Evolutionary conservation across 306 rosid species (phyloP), one percentile per base, ranked within the genome.

Genomic region (Prunus fruticosa): DNA sequence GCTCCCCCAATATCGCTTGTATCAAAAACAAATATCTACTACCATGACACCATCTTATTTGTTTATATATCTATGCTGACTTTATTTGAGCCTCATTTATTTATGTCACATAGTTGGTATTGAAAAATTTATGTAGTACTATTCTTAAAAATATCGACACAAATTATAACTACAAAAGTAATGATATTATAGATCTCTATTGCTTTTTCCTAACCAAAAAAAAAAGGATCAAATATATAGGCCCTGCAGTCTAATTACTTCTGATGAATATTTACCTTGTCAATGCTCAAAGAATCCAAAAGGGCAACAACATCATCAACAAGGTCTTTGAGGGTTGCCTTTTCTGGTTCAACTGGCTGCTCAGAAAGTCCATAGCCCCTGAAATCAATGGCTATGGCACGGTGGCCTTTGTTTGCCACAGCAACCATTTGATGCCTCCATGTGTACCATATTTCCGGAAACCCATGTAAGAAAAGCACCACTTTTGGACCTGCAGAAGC

Each of bases 321-420:
- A 23, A 89, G 82, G 56, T 85, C 87, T 56, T 20, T 43, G 38
- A 83, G 16, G 46, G 84, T 83, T 27, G 79, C 90, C 18, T 89
- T 89, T 61, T 82, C 91, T 2, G 86, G 88, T 12, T 89, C 81
- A 0, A 81, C 23, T 11, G 95, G 95, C 65, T 88, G 89, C 15
- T 91, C 85, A 12, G 97, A 89, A 32, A 86, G 93, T 75, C 97
- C 97, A 86, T 88, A 91, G 64, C 97, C 97, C 77, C 95, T 76
- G 75, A 87, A 86, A 76, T 91, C 97, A 11, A 85, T 43, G 75
- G 97, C 89, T 58, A 91, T 81, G 2, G 93, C 95, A 12, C 93
- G 78, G 52, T 88, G 86, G 43, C 97, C 97, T 7, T 84, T 81
- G 75, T 82, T 77, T 67, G 93, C 97, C n/a, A 74, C 85, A 64